phyloP scores from a whole-genome alignment of 345 rosid genomes.

The Tarenaya hassleriana region DNA sequence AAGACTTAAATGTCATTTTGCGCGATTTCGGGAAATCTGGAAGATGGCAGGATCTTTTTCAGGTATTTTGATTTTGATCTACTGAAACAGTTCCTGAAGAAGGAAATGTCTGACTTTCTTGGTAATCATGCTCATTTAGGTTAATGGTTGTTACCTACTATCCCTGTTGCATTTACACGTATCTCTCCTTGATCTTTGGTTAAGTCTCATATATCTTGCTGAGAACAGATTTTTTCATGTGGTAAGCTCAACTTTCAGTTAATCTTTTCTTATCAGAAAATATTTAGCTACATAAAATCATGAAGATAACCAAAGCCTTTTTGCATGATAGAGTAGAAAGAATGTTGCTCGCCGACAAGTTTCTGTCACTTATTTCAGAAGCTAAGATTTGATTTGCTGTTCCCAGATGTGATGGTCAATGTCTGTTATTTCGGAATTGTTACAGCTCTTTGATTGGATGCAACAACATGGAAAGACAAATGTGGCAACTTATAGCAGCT shows the following conservation, averaged over 20 bases:
- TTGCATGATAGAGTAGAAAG: neutral
- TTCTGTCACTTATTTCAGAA: too few species aligned
- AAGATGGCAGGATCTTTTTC: constrained; percentile 58
- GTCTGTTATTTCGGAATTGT: constrained; percentile 16
- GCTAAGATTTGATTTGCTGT: neutral
- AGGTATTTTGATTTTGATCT: constrained; percentile 35
- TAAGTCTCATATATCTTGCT: too few species aligned
- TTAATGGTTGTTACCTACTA: too few species aligned
- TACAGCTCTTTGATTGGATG: constrained; percentile 94
- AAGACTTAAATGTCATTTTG: constrained; percentile 71
- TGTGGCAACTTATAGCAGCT: constrained; percentile 67
- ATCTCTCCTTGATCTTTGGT: too few species aligned
- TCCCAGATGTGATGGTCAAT: constrained; percentile 1
- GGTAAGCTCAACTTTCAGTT: too few species aligned
- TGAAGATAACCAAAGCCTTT: neutral
- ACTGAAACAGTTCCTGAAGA: neutral
- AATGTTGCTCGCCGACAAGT: too few species aligned
- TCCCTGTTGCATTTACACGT: too few species aligned
- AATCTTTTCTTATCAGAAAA: too few species aligned
- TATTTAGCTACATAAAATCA: neutral
- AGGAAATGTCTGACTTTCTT: too few species aligned
- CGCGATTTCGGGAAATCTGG: constrained; percentile 60
- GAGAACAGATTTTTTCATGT: too few species aligned
- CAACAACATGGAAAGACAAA: constrained; percentile 56
- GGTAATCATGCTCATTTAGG: too few species aligned